These are phyloP conservation scores for Mycena pura DNA, from an alignment of 768 basidiomycete genomes.

Conservation along the genomic window DNA sequence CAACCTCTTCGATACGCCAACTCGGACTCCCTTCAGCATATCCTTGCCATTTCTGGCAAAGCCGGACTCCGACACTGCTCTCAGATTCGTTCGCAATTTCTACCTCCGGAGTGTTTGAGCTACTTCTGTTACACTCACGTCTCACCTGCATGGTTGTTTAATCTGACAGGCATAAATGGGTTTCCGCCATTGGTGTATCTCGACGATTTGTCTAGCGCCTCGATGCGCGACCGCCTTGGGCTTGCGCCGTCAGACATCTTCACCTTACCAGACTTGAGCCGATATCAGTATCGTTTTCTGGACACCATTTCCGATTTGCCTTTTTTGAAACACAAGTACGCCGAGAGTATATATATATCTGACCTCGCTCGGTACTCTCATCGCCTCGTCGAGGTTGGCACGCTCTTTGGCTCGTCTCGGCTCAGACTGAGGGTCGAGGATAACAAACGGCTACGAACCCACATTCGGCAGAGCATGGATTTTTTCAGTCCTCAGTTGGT, in stretches of 20 bases:
- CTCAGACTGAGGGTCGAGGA: conserved; percentile 53
- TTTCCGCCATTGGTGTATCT: conserved; percentile 54
- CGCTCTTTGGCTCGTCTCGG: conserved; percentile 78
- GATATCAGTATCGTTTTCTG: conserved; percentile 71
- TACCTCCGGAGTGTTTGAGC: conserved; percentile 63
- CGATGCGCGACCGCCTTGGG: conserved; percentile 51
- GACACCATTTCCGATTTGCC: conserved; percentile 45
- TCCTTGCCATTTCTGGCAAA: conserved; percentile 57
- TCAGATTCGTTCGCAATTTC: conserved; percentile 38
- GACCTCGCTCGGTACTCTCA: conserved; percentile 47
- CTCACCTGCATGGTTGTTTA: conserved; percentile 75
- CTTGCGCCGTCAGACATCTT: conserved; percentile 48
- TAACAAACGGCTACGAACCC: conserved; percentile 50
- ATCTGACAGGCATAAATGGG: conserved; percentile 48
- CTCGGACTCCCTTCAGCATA: conserved; percentile 54
- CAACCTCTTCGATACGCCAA: conserved; percentile 66
- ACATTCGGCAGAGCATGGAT: conserved; percentile 63
- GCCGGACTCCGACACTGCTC: conserved; percentile 60
- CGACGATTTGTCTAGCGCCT: conserved; percentile 56
- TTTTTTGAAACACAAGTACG: conserved; percentile 45
- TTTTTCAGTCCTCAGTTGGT: conserved; percentile 58
- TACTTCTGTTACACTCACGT: conserved; percentile 68
- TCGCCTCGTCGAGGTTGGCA: conserved; percentile 72
- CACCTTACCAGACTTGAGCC: conserved; percentile 56
- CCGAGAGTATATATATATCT: conserved; percentile 48